Percentiles rank a stretch among this genome's conserved stretches.
These are phyloP conservation scores for Gamarada debralockiae DNA, from an alignment of 495 filamentous ascomycete genomes.

Conservation along the genomic window DNA sequence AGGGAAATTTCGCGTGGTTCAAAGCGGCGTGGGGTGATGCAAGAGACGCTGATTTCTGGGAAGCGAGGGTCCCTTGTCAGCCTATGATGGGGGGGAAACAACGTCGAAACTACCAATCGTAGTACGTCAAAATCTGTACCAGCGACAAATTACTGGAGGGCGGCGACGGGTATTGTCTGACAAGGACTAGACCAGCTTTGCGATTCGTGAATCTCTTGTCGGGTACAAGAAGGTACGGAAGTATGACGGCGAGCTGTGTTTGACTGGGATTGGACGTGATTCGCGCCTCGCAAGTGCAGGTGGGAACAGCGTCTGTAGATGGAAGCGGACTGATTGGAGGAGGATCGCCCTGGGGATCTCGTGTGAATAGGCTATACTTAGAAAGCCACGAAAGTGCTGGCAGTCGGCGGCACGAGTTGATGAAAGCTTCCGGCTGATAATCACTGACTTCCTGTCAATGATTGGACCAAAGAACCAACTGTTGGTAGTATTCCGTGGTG, in stretches of 20 bases:
- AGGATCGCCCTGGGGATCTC: neutral
- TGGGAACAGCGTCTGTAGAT: constrained; percentile 16
- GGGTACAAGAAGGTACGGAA: neutral
- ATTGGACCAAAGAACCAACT: constrained; percentile 4
- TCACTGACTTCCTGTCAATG: neutral
- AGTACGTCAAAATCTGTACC: too few relatives aligned
- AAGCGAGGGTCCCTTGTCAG: too few relatives aligned
- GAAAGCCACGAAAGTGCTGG: constrained; percentile 3
- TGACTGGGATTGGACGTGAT: constrained; percentile 19
- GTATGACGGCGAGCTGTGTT: neutral
- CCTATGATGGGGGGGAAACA: too few relatives aligned
- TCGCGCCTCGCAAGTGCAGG: constrained; percentile 16
- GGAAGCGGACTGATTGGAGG: neutral
- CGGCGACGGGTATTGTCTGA: too few relatives aligned
- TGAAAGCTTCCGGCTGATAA: neutral
- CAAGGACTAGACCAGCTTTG: neutral
- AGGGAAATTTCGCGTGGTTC: neutral
- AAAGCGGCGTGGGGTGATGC: too few relatives aligned
- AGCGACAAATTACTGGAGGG: too few relatives aligned
- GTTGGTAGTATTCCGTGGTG: constrained; percentile 1
- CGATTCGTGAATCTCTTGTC: neutral
- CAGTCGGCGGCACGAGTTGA: constrained; percentile 12
- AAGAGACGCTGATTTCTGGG: too few relatives aligned
- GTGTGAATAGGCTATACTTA: constrained; percentile 20
- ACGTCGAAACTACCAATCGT: too few relatives aligned